These are phyloP conservation scores for Chenopodium berlandieri DNA, from an alignment of 148 eudicot genomes.

Conservation along the genomic window DNA sequence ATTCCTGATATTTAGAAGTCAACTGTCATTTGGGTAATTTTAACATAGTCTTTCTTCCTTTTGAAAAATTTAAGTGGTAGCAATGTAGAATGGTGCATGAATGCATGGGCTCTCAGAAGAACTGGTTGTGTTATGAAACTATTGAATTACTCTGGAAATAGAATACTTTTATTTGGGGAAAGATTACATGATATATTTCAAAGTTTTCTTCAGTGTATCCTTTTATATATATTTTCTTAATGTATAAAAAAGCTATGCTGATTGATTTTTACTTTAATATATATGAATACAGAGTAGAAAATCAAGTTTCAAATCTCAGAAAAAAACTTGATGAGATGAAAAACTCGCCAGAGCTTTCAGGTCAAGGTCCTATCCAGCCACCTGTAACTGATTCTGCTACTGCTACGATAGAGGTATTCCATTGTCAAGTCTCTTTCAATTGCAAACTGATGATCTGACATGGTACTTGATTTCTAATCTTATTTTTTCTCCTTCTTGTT, in stretches of 20 bases:
- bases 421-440: not conserved
- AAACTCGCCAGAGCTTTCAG: slow-evolving; percentile 35
- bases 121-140: not conserved
- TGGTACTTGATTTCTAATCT: not conserved
- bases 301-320: slow-evolving; percentile 58
- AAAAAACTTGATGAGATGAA: slow-evolving; percentile 61
- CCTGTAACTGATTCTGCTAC: slow-evolving; percentile 40
- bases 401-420: slow-evolving; percentile 67
- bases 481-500: not conserved
- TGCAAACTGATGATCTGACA: not conserved
- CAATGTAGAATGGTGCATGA: not conserved
- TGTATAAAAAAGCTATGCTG: not conserved
- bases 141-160: not conserved
- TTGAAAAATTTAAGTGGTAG: not conserved
- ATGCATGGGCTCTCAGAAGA: not conserved
- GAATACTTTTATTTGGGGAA: not conserved
- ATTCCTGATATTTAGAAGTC: not conserved
- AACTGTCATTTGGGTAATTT: not conserved
- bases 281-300: slow-evolving; percentile 70
- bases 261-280: slow-evolving; percentile 2
- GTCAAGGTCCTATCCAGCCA: slow-evolving; percentile 41
- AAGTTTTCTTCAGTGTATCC: not conserved
- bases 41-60: not conserved
- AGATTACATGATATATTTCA: not conserved
- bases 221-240: not conserved